phyloP scores from a whole-genome alignment of 345 rosid species.

The Draba incana region DNA sequence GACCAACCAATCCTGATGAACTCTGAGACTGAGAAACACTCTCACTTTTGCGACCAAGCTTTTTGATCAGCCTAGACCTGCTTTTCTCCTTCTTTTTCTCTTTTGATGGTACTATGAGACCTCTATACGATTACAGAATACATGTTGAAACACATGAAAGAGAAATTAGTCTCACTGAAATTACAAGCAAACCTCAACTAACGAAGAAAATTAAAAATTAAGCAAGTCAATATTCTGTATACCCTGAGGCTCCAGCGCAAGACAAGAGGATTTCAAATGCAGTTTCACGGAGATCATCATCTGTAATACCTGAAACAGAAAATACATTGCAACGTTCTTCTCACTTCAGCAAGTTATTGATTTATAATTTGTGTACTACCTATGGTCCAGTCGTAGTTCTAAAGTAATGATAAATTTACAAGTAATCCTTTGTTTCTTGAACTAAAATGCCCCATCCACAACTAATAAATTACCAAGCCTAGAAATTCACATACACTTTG shows the following conservation, averaged over 20 bases:
- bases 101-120: constrained; percentile 88
- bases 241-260: constrained; percentile 99
- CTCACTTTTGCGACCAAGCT: constrained; percentile 89
- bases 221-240: constrained; percentile 34
- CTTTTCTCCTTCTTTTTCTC: constrained; percentile 85
- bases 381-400: constrained; percentile 5
- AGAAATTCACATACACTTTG: constrained; percentile 1
- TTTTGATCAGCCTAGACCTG: constrained; percentile 79
- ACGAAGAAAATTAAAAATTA: constrained; percentile 26
- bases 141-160: constrained; percentile 27
- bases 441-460: constrained; percentile 8
- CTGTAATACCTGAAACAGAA: constrained; percentile 66
- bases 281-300: constrained; percentile 94
- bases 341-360: neutral
- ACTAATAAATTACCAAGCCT: constrained; percentile 10
- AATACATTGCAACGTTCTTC: constrained; percentile 18
- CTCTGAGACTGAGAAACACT: constrained; percentile 60
- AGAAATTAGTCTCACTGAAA: constrained; percentile 10
- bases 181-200: constrained; percentile 9
- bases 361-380: constrained; percentile 9
- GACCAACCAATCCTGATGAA: constrained; percentile 75
- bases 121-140: constrained; percentile 50
- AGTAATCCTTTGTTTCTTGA: neutral
- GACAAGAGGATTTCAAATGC: constrained; percentile 94
- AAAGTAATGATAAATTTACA: constrained; percentile 1